Evolutionary conservation across 2,329 filamentous ascomycete genomes (phyloP).

Genomic region (Ophiostoma himal-ulmi): DNA sequence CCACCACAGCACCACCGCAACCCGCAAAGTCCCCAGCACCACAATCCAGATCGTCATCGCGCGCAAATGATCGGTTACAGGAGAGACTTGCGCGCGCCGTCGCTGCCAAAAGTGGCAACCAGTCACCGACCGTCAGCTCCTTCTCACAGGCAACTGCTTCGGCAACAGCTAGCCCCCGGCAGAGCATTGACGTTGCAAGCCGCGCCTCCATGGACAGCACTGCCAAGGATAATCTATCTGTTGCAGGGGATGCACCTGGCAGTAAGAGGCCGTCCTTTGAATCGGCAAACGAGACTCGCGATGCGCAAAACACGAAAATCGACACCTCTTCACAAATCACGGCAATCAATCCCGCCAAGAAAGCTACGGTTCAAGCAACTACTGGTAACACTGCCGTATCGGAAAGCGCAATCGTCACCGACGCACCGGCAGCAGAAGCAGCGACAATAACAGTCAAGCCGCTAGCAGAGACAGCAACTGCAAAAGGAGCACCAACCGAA

Average conservation of each 20-base stretch:
- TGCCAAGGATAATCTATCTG: not conserved
- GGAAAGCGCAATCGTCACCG: not conserved
- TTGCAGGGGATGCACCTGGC: slow-evolving; percentile 21
- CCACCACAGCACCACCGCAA: slow-evolving; percentile 7
- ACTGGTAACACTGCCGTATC: not conserved
- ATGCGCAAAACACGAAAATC: not conserved
- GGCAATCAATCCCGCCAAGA: not conserved
- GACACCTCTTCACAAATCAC: not conserved
- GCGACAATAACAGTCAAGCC: not conserved
- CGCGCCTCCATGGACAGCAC: slow-evolving; percentile 33
- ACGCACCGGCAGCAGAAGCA: not conserved
- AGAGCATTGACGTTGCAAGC: slow-evolving; percentile 36
- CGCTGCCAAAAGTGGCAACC: slow-evolving; percentile 56
- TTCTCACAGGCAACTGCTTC: slow-evolving; percentile 36
- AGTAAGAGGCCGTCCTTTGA: slow-evolving; percentile 22
- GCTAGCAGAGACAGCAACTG: not conserved
- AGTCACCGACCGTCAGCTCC: slow-evolving; percentile 32
- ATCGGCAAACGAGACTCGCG: slow-evolving; percentile 7
- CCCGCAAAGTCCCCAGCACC: slow-evolving; percentile 39
- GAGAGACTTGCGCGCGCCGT: slow-evolving; percentile 85
- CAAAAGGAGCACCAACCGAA: not conserved
- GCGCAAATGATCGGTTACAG: slow-evolving; percentile 75
- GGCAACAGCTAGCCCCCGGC: slow-evolving; percentile 37
- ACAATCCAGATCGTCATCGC: slow-evolving; percentile 57
- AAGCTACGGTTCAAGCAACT: not conserved